These are phyloP conservation scores for Candida tibetensis DNA, from an alignment of 805 yeast genomes.

Conservation along the genomic window DNA sequence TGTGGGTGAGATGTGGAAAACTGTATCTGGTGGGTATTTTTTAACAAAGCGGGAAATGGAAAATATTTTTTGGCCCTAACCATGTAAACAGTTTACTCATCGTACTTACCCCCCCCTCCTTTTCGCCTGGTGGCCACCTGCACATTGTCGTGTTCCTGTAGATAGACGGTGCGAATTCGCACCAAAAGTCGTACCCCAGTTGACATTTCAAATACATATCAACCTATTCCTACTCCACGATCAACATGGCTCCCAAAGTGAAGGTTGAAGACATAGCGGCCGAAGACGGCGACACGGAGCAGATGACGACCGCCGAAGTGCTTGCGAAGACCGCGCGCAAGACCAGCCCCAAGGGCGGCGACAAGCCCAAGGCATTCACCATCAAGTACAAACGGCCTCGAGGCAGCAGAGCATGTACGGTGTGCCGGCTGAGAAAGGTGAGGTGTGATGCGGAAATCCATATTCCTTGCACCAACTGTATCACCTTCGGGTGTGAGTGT, in stretches of 20 bases:
- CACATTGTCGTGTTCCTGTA: too few relatives aligned
- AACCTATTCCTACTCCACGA: too few relatives aligned
- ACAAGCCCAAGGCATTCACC: constrained; percentile 43
- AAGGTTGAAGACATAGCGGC: constrained; percentile 11
- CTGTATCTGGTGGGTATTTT: too few relatives aligned
- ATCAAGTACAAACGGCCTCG: constrained; percentile 53
- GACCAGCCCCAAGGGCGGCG: constrained; percentile 6
- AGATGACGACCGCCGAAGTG: constrained; percentile 5
- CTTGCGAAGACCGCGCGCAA: constrained; percentile 2
- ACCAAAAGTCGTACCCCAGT: too few relatives aligned
- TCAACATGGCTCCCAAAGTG: constrained; percentile 15
- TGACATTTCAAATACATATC: too few relatives aligned
- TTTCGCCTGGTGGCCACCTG: too few relatives aligned
- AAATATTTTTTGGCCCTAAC: too few relatives aligned
- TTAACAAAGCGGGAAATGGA: too few relatives aligned
- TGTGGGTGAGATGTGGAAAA: too few relatives aligned
- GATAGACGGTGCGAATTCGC: too few relatives aligned
- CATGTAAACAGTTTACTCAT: too few relatives aligned
- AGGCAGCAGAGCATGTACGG: constrained; percentile 70
- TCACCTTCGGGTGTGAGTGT: constrained; percentile 71
- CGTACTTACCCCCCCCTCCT: too few relatives aligned
- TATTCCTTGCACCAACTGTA: constrained; percentile 60
- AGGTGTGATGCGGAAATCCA: constrained; percentile 67
- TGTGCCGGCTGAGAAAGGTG: constrained; percentile 79
- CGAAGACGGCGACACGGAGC: constrained; percentile 1